Base-by-base conservation (phyloP, 164 flowering plant genomes). In the Vitis labrusca region DNA sequence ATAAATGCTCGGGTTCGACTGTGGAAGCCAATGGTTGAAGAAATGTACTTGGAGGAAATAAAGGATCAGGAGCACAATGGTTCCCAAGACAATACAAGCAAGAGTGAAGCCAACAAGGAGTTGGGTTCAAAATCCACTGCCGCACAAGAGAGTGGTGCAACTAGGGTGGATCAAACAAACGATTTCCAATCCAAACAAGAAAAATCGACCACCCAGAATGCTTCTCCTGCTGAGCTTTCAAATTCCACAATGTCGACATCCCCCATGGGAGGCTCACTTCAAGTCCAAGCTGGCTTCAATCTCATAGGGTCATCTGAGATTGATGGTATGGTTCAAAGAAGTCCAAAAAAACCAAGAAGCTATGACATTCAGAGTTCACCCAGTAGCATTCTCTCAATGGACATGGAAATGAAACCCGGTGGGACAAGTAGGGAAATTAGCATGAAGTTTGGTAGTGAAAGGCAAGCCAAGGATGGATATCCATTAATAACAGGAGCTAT, bases 1-100 rank as follows among this genome's bases (percentile, higher is more conserved):
- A 91, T 91, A 67, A 91, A 91, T 76, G 96, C 96, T 44, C 82
- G 96, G 9, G 96, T 91, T 72, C 91, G 96, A 6, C 89, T 91
- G 1, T 91, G 96, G 96, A 91, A 89, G 66, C 96, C 96, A 32
- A 80, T 91, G 90, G 88, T 91, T 2, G 96, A 91, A 66, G 96
- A 89, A 64, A 91, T 91, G 96, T 89, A 85, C 79, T n/a, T 74
- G 73, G 93, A 91, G 71, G 98, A 93, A 69, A 70, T 80, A 10
- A 93, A 91, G 78, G 87, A 89, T n/a, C 85, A 83, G 5, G 87
- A 90, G 27, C 79, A 72, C 37, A 85, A 78, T 50, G 84, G 83
- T 2, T 66, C 77, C 16, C 78, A 77, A 10, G 87, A 81, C 3
- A 82, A 83, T 15, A 48, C 78, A 50, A 74, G 77, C 78, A 83